Base-by-base conservation (phyloP, 192 early-diverging fungal species). In the Backusella parvicylindrica region DNA sequence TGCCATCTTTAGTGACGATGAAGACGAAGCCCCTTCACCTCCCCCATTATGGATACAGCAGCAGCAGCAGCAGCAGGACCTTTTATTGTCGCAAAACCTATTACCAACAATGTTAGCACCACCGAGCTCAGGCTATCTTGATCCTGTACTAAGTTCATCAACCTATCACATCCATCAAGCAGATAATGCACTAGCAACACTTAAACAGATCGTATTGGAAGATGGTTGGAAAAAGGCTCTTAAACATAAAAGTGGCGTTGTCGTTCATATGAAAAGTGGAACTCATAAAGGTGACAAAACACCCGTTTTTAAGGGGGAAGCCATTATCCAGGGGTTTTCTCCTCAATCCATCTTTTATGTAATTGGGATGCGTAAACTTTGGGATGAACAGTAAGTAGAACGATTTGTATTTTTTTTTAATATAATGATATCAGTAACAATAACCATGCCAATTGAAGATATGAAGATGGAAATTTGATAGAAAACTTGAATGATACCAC, bases 261-360 rank as follows among this genome's bases (percentile, higher is more conserved):
- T 83, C 8, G 88, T 89, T 47, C 86, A 81, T 37, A 85, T 84
- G 79, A 84, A 83, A 30, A 77, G 47, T n/a, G 80, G 76, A 3
- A 64, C 65, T 23, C 77, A 56, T 40, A 79, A 71, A 32, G 71
- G 68, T 18, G 86, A 87, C n/a, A 87, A 87, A 50, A 79, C 83
- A 6, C 84, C 86, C 6, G 67, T 85, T 7, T 89, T 85, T 72
- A 89, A 87, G 75, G 82, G 85, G 21, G 82, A 85, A 77, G 75
- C 76, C 60, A 73, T 84, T 9, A 84, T 88, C 32, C 81, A 83
- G 49, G 85, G 84, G 0, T 86, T 84, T 37, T 74, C 75, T 30
- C 85, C 87, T 28, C 84, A 86, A 50, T 74, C 84, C 2, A 81
- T 86, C n/a, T 86, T 88, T 67, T 82, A 84, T n/a, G 86, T 88